A percentile compares a stretch with the other conserved stretches of the same genome.
Conservation (phyloP, 2,329 filamentous ascomycete species). For the Cordyceps militaris region DNA sequence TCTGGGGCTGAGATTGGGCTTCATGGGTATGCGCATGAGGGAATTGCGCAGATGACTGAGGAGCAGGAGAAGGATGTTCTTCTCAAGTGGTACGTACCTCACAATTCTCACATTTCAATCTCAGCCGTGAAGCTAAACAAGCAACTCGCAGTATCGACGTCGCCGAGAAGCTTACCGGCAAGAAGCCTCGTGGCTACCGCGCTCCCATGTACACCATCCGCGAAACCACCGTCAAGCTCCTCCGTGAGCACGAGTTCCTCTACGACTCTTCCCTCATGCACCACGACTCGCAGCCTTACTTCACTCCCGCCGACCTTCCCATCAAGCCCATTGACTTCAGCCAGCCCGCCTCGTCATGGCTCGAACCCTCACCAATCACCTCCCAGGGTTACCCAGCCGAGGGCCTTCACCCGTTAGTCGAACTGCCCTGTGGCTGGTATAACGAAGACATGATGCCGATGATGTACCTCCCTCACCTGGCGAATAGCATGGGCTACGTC, state of each 20-base stretch:
- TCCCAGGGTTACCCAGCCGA: background rate
- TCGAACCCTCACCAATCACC: background rate
- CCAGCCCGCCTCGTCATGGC: background rate
- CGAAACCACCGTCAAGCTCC: background rate
- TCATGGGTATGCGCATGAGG: background rate
- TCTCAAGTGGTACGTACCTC: background rate
- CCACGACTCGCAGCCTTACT: background rate
- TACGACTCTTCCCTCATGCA: background rate
- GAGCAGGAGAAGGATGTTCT: background rate
- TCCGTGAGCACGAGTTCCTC: background rate
- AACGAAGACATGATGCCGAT: background rate
- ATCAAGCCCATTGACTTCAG: background rate
- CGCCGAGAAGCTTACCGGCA: background rate
- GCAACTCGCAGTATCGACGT: background rate
- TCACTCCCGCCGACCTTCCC: background rate
- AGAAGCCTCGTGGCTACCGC: background rate
- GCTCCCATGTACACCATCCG: background rate
- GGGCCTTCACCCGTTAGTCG: background rate
- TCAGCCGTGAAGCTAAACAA: background rate
- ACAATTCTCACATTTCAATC: background rate
- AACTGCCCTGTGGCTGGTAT: background rate
- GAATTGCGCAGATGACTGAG: background rate
- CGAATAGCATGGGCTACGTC: background rate
- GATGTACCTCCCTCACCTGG: background rate
- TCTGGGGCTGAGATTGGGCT: background rate